Base-by-base conservation (phyloP, 2,329 filamentous ascomycete species). In the Bipolaris sorokiniana region DNA sequence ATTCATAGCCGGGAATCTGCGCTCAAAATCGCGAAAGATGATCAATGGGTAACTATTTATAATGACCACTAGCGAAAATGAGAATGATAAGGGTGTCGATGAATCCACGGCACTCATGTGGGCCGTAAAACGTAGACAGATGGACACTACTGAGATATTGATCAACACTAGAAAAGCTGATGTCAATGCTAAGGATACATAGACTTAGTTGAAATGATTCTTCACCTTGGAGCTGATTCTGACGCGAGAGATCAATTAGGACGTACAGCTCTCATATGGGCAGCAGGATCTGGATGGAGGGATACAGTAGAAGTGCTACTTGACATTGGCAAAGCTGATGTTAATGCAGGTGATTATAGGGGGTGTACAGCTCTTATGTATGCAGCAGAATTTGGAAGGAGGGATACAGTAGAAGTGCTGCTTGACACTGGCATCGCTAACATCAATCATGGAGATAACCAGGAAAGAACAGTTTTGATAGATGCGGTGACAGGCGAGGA, bases 271-370 rank as follows among this genome's bases (percentile, higher is more conserved):
- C 31, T 44, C 6, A 36, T 26, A n/a, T 44, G 38, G 48, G 60
- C 59, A 26, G 50, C 40, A 23, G 1, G 23, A 16, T 18, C 36
- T 15, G 51, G 48, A 22, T 15, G 53, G 18, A 50, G 31, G 18
- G 46, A 36, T 1, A 28, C 49, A 10, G 36, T 54, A 15, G 22
- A 54, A 22, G 9, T 60, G 31, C 51, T 63, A 18, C 48, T 60
- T 11, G 28, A 31, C 13, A 36, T 16, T 41, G 51, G 56, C 7
- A 47, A 53, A 34, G 54, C 34, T 23, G 28, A 62, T 15, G 37
- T 59, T 26, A 15, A 64, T 3, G 28, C 26, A 5, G 13, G 10
- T 4, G 28, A 31, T 11, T 4, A 5, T 3, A 2, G 4, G 5
- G 34, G 41, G 15, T 4, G 3, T 15, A 31, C 28, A 5, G 28